Percentiles rank a stretch among this genome's conserved stretches.
phyloP scores from a whole-genome alignment of 352 stramenopile species.

The Phytophthora ramorum region DNA sequence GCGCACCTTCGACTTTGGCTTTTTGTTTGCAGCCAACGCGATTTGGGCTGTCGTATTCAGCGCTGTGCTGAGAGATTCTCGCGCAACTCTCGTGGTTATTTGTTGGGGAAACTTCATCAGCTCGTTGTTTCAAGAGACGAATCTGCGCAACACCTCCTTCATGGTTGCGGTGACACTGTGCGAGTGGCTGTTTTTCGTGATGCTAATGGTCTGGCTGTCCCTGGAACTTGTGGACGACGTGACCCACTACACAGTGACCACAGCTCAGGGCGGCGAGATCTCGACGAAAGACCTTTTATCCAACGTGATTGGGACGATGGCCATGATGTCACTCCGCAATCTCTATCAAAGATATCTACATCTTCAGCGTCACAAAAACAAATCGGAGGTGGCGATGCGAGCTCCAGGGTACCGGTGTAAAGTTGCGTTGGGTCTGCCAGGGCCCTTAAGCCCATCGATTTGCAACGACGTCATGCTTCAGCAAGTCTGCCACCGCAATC shows the following conservation, averaged over 20 bases:
- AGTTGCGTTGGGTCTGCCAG: not conserved
- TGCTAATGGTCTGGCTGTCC: not conserved
- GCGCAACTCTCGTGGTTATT: constrained; percentile 4
- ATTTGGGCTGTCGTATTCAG: constrained; percentile 9
- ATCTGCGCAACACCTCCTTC: constrained; percentile 3
- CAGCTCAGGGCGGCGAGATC: not conserved
- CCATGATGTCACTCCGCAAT: constrained; percentile 4
- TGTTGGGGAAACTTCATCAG: constrained; percentile 4
- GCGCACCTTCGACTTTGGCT: constrained; percentile 18
- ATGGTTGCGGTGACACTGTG: not conserved
- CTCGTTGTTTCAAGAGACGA: constrained; percentile 8
- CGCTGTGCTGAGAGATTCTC: constrained; percentile 5
- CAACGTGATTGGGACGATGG: constrained; percentile 14
- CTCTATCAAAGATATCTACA: constrained; percentile 10
- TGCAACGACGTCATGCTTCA: too few relatives aligned
- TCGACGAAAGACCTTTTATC: constrained; percentile 15
- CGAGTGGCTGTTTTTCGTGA: constrained; percentile 9
- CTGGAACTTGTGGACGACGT: constrained; percentile 2
- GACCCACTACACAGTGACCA: constrained; percentile 5
- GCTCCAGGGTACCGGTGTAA: constrained; percentile 6
- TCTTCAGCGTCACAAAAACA: not conserved
- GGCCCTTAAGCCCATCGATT: not conserved
- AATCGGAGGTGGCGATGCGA: not conserved
- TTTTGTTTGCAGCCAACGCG: constrained; percentile 16
- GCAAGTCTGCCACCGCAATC: not conserved